These are phyloP conservation scores for Rhododendron henanense DNA, from an alignment of 148 eudicot genomes.

Conservation along the genomic window DNA sequence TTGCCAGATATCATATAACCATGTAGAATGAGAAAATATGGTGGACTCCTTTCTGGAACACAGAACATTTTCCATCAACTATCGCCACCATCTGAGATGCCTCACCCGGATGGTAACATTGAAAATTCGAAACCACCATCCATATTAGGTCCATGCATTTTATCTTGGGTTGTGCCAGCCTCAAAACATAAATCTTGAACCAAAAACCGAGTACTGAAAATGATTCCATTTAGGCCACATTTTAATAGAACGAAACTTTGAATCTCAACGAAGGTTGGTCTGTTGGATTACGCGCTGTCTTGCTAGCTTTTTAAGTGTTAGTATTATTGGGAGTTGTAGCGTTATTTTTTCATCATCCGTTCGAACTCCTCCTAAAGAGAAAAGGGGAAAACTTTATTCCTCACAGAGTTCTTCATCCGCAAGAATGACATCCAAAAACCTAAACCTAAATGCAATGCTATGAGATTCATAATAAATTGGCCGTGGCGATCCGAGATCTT, in stretches of 20 bases:
- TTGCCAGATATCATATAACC: not conserved
- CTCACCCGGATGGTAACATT: not conserved
- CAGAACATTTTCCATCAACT: not conserved
- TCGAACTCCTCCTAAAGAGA: not conserved
- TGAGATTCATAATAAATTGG: not conserved
- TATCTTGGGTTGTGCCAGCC: not conserved
- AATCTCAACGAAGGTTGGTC: not conserved
- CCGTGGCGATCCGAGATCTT: not conserved
- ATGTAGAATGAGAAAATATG: not conserved
- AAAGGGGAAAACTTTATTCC: not conserved
- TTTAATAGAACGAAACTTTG: not conserved
- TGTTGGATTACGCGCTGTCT: not conserved
- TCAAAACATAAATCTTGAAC: not conserved
- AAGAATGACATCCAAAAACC: not conserved
- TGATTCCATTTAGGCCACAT: not conserved
- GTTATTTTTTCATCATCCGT: not conserved
- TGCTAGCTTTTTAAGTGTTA: not conserved
- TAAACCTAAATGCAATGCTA: not conserved
- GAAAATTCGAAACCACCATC: no score
- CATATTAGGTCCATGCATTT: not conserved
- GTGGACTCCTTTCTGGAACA: not conserved
- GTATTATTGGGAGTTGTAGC: not conserved
- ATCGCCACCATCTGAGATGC: not conserved
- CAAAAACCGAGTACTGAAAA: not conserved
- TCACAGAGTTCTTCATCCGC: not conserved